A percentile compares a stretch with the other conserved stretches of the same genome.
Conservation (phyloP, 2,329 filamentous ascomycete species). For the Chaetomium strumarium region DNA sequence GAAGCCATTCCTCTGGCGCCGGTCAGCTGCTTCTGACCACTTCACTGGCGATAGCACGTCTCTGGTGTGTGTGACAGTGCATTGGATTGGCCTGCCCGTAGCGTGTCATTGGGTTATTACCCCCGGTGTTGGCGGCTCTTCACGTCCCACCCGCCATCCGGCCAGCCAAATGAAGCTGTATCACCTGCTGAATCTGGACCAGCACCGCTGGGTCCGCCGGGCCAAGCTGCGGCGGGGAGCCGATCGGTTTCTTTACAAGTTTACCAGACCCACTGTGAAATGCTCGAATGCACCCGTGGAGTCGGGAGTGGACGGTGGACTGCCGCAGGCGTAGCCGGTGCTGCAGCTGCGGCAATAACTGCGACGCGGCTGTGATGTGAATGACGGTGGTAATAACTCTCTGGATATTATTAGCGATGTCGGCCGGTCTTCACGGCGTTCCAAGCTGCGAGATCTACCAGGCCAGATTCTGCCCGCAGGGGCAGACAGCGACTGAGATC, state of each 20-base stretch:
- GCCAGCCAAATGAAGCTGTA: slow-evolving; percentile 16
- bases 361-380: neutral
- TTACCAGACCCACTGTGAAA: slow-evolving; percentile 4
- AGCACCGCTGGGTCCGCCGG: slow-evolving; percentile 10
- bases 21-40: too few species aligned
- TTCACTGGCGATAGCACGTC: neutral
- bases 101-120: neutral
- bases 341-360: slow-evolving; percentile 7
- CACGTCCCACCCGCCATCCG: slow-evolving; percentile 5
- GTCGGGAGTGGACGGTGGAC: neutral
- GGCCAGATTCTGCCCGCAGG: too few species aligned
- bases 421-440: slow-evolving; percentile 4
- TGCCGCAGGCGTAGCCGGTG: neutral
- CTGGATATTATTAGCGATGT: slow-evolving; percentile 7
- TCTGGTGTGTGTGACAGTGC: neutral
- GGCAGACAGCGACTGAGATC: neutral
- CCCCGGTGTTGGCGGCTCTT: neutral
- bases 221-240: slow-evolving; percentile 10
- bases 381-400: neutral
- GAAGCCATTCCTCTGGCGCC: too few species aligned
- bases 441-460: neutral
- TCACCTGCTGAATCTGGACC: slow-evolving; percentile 21
- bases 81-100: neutral
- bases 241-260: neutral
- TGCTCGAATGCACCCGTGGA: neutral